Base-by-base conservation (phyloP, 306 rosid genomes). In the Cicer yamashitae region DNA sequence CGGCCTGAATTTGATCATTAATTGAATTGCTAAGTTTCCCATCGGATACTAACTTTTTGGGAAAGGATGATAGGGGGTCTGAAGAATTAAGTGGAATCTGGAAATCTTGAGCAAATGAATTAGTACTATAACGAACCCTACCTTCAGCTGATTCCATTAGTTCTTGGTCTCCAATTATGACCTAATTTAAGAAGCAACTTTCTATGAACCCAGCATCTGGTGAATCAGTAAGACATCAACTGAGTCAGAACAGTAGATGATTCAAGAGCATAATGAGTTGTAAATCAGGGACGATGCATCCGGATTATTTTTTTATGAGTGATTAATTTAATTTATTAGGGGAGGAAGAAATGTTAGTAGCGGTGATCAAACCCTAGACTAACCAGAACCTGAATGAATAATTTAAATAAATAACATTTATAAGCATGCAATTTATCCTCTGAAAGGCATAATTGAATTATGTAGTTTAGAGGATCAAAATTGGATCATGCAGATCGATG, bases 41-140 rank as follows among this genome's bases (percentile, higher is more conserved):
- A 79, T 85, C 82, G n/a, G 88, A 69, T 67, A 82, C 87, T 15
- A 81, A 70, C 34, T 69, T 81, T 14, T 70, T 15, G 20, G 82
- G 76, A 41, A 56, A 59, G 6, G 78, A 6, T 40, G 75, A 54
- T 17, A 59, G 79, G 9, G 44, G 48, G 13, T 71, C 79, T 17
- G 67, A 61, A 58, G 82, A 79, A 79, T 60, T 67, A 7, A 39
- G 58, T 8, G 58, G 82, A 48, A 48, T 75, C 70, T 45, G 73
- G 30, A 71, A 85, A 79, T 75, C 82, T 43, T 44, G 73, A 48
- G 76, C 5, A 22, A 83, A 75, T 70, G 47, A 57, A 47, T 67
- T 71, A 65, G 84, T 72, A 64, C 56, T 67, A 71, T 70, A 76
- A 47, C 64, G 47, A 59, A 58, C 68, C 48, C 72, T 79, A 74